phyloP scores from a whole-genome alignment of 306 rosid genomes.

The Pueraria montana region DNA sequence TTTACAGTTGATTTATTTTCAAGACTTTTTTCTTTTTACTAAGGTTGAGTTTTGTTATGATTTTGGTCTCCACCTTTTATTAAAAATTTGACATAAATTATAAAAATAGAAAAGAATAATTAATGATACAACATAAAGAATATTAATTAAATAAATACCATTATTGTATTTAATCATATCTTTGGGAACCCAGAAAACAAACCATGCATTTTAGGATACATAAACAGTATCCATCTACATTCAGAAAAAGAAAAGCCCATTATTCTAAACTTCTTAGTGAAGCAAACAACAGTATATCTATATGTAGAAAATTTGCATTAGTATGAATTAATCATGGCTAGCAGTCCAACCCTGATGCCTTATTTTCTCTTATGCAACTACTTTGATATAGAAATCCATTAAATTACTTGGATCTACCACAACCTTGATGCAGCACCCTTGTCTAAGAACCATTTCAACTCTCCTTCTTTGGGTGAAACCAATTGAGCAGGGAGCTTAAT shows the following conservation, averaged over 20 bases:
- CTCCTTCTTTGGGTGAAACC: slow-evolving; percentile 71
- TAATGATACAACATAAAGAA: background rate
- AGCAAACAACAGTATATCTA: background rate
- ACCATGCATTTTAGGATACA: slow-evolving; percentile 12
- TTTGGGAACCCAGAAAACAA: background rate
- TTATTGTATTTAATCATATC: background rate
- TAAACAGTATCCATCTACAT: slow-evolving; percentile 21
- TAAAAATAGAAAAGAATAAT: background rate
- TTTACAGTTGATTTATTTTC: too few species aligned
- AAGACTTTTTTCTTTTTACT: too few species aligned
- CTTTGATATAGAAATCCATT: background rate
- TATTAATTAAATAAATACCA: slow-evolving; percentile 13
- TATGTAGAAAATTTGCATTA: background rate
- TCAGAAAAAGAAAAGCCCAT: slow-evolving; percentile 14
- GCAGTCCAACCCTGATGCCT: slow-evolving; percentile 15
- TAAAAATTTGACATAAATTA: background rate
- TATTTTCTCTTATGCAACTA: slow-evolving; percentile 1
- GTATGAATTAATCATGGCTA: slow-evolving; percentile 8
- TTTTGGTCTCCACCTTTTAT: background rate
- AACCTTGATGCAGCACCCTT: slow-evolving; percentile 82
- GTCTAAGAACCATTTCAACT: slow-evolving; percentile 82
- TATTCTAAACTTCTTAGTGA: background rate
- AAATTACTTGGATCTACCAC: slow-evolving; percentile 30
- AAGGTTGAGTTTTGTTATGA: background rate
- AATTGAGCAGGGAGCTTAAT: slow-evolving; percentile 65